phyloP scores from a whole-genome alignment of 306 rosid species.

The Erythrophleum fordii region DNA sequence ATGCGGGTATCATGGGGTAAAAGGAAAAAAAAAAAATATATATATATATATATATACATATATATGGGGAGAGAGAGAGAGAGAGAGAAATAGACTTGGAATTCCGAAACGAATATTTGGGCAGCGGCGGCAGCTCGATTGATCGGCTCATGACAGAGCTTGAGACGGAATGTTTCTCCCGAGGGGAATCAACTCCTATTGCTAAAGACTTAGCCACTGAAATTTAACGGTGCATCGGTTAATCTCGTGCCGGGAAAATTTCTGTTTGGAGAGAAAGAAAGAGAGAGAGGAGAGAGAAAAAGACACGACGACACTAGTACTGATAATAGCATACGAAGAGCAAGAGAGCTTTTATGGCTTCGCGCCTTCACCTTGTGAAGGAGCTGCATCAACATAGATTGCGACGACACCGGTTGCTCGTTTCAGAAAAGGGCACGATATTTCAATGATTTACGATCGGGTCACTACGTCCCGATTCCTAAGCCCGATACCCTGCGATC shows the following conservation, averaged over 20 bases:
- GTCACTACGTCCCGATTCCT: constrained; percentile 4
- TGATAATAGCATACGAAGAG: not conserved
- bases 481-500: not conserved
- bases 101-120: constrained; percentile 31
- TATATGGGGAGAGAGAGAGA: too few relatives aligned
- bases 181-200: not conserved
- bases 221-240: not conserved
- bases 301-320: not conserved
- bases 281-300: not conserved
- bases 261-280: constrained; percentile 26
- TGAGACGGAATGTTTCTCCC: not conserved
- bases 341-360: constrained; percentile 13
- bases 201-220: constrained; percentile 16
- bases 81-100: constrained; percentile 43
- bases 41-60: too few relatives aligned
- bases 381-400: constrained; percentile 31
- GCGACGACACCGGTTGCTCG: not conserved
- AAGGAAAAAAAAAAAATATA: not conserved
- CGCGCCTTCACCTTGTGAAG: constrained; percentile 51
- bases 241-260: not conserved
- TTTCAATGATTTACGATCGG: not conserved
- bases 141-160: constrained; percentile 46
- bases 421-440: not conserved
- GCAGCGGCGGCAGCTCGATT: constrained; percentile 54
- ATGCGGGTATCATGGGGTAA: not conserved